phyloP scores from a whole-genome alignment of 2,329 filamentous ascomycete species.

The Verticillium klebahnii region DNA sequence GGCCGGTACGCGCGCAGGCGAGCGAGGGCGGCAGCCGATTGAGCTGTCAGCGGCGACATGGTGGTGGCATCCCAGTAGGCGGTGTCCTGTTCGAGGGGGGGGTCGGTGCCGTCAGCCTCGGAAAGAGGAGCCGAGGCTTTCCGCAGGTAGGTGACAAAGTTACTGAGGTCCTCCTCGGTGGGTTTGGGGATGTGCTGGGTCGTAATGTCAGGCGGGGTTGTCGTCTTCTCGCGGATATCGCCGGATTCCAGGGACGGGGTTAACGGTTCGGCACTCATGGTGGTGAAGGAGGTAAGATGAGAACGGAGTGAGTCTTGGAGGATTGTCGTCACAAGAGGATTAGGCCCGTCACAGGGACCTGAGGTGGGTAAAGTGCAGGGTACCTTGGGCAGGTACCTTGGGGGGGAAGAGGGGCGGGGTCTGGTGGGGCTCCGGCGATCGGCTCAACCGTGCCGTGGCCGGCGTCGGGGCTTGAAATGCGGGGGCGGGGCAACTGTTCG shows the following conservation, averaged over 20 bases:
- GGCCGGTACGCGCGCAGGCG: slow-evolving; percentile 57
- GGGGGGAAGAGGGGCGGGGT: slow-evolving; percentile 8
- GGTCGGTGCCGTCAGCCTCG: slow-evolving; percentile 2
- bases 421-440: slow-evolving; percentile 15
- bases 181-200: slow-evolving; percentile 3
- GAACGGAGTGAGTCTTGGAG: not conserved
- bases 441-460: slow-evolving; percentile 12
- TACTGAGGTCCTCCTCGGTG: slow-evolving; percentile 11
- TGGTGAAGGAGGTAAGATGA: not conserved
- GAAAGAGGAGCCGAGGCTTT: slow-evolving; percentile 5
- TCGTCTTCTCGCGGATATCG: not conserved
- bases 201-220: not conserved
- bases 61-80: slow-evolving; percentile 53
- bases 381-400: not conserved
- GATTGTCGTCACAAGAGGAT: not conserved
- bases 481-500: not conserved
- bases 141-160: slow-evolving; percentile 12
- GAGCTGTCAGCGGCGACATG: slow-evolving; percentile 52
- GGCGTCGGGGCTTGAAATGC: not conserved
- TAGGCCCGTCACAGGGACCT: not conserved
- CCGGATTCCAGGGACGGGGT: not conserved
- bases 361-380: not conserved
- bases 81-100: slow-evolving; percentile 30
- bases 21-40: slow-evolving; percentile 53
- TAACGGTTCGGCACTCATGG: not conserved